A percentile compares a stretch with the other conserved stretches of the same genome.
These are phyloP conservation scores for Talinum fruticosum DNA, from an alignment of 148 eudicot genomes.

Conservation along the genomic window DNA sequence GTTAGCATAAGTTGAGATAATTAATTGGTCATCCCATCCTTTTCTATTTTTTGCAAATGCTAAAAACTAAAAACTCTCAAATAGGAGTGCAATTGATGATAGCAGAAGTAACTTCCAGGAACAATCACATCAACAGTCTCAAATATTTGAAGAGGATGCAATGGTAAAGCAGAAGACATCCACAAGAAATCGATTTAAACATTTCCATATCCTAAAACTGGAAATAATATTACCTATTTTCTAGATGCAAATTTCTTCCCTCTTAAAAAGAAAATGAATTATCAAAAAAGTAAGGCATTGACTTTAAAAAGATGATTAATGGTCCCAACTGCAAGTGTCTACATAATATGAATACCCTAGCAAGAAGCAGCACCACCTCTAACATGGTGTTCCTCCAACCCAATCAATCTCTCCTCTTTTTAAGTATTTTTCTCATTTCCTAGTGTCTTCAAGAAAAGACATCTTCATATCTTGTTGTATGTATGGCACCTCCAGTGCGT, in stretches of 20 bases:
- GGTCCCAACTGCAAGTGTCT: neutral
- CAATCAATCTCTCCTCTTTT: neutral
- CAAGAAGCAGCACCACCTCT: neutral
- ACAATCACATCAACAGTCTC: neutral
- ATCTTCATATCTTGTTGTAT: neutral
- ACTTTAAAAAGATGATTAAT: neutral
- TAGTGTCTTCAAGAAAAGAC: neutral
- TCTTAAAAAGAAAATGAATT: neutral
- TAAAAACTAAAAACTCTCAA: conserved; percentile 2
- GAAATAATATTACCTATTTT: neutral
- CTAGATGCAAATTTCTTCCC: neutral
- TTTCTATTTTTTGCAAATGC: neutral
- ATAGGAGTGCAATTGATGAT: neutral
- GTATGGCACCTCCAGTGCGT: neutral
- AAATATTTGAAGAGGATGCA: neutral
- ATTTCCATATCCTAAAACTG: neutral
- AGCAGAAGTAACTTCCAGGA: neutral
- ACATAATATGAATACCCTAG: neutral
- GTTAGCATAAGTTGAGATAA: neutral
- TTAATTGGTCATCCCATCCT: conserved; percentile 1
- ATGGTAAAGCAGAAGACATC: neutral
- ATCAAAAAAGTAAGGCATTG: neutral
- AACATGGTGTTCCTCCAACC: neutral
- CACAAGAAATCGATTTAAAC: neutral
- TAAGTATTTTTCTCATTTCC: neutral